A percentile compares a stretch with the other conserved stretches of the same genome.
Evolutionary conservation across 331 rosid genomes (phyloP).

Genomic region (Pyrus hybrid): DNA sequence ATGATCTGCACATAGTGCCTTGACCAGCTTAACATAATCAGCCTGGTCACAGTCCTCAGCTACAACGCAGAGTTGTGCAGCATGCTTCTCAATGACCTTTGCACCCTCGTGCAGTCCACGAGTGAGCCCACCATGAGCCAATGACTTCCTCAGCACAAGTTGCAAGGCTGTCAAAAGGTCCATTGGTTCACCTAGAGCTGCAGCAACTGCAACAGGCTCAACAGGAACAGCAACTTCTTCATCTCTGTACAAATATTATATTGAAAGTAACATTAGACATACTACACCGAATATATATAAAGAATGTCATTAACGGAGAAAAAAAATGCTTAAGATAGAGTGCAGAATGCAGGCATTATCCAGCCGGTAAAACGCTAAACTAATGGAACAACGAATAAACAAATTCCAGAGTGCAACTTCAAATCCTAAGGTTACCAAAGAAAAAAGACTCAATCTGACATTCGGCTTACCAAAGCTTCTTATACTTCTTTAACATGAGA

Average conservation of each 20-base stretch:
- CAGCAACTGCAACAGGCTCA: background rate
- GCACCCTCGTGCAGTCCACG: constrained; percentile 26
- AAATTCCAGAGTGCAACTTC: background rate
- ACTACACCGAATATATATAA: background rate
- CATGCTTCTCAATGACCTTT: constrained; percentile 29
- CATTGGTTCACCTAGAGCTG: constrained; percentile 27
- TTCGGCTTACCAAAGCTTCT: background rate
- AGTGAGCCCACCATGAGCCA: constrained; percentile 22
- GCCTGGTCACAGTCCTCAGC: constrained; percentile 31
- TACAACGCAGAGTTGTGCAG: constrained; percentile 27
- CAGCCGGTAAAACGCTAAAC: background rate
- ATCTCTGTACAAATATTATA: background rate
- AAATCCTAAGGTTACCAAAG: background rate
- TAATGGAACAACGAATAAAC: background rate
- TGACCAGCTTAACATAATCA: constrained; percentile 25
- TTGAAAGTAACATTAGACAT: background rate
- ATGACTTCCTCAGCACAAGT: constrained; percentile 27
- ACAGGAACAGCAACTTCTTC: background rate
- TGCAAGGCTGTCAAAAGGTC: constrained; percentile 21
- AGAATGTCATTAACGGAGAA: background rate
- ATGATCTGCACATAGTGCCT: constrained; percentile 30
- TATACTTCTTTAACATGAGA: background rate
- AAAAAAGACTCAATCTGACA: background rate
- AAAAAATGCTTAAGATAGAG: background rate
- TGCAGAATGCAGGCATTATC: background rate